Evolutionary conservation across 176 grass and related monocot species (phyloP).

Genomic region (Dactylis glomerata): DNA sequence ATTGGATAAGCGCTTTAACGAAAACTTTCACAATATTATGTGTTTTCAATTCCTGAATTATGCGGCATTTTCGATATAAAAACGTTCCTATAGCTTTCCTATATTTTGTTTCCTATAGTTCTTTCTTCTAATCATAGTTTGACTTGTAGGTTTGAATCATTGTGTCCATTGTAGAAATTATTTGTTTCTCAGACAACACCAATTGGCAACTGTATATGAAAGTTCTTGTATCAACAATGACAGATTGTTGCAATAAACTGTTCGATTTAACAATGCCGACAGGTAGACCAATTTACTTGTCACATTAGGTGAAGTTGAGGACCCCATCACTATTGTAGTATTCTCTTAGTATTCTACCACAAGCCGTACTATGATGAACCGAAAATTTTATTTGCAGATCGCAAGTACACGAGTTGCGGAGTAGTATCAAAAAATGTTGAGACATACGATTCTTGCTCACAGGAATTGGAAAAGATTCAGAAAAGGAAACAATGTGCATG

Average conservation of each 20-base stretch:
- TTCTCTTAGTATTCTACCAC: not conserved
- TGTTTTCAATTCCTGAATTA: not conserved
- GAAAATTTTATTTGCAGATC: not conserved
- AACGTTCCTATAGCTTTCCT: not conserved
- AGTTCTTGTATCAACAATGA: not conserved
- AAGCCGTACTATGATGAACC: not conserved
- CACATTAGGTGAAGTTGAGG: constrained; percentile 3
- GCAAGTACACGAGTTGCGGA: not conserved
- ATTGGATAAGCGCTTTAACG: no score
- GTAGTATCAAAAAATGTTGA: not conserved
- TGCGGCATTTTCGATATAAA: not conserved
- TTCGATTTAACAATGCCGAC: constrained; percentile 14
- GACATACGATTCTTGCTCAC: not conserved
- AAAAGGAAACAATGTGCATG: not conserved
- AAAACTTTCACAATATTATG: no score
- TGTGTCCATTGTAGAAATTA: not conserved
- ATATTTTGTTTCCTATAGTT: not conserved
- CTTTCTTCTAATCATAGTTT: not conserved
- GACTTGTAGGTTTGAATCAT: not conserved
- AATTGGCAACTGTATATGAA: not conserved
- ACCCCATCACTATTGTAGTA: not conserved
- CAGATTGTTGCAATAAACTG: not conserved
- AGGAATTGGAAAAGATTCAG: constrained; percentile 20
- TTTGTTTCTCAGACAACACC: not conserved
- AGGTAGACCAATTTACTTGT: not conserved